phyloP scores from a whole-genome alignment of 306 rosid genomes.

The Rosa persica region DNA sequence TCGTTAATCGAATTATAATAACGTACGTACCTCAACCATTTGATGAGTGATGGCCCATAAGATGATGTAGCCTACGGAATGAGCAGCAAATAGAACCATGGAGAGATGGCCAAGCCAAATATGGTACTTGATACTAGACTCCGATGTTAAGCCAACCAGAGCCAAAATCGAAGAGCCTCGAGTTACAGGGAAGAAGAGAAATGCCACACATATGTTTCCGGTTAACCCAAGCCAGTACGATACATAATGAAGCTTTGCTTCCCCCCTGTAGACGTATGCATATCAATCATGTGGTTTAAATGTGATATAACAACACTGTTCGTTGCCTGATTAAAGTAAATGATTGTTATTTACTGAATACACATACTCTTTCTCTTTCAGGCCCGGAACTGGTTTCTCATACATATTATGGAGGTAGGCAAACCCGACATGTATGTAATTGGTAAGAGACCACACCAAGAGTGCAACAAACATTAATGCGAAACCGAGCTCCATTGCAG shows the following conservation, averaged over 20 bases:
- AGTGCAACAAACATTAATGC: conserved; percentile 49
- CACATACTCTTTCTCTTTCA: conserved; percentile 37
- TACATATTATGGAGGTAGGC: conserved; percentile 43
- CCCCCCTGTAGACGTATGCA: conserved; percentile 41
- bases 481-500: conserved; percentile 50
- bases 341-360: background rate
- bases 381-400: conserved; percentile 19
- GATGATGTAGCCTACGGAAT: conserved; percentile 54
- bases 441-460: conserved; percentile 64
- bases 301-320: background rate
- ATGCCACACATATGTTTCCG: conserved; percentile 73
- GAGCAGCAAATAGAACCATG: conserved; percentile 52
- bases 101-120: conserved; percentile 74
- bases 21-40: conserved; percentile 39
- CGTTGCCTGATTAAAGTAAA: background rate
- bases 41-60: conserved; percentile 64
- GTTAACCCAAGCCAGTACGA: conserved; percentile 61
- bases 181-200: conserved; percentile 73
- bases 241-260: conserved; percentile 65
- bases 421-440: conserved; percentile 58
- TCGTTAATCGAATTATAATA: background rate
- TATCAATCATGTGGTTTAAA: background rate
- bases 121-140: conserved; percentile 67
- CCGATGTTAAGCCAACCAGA: conserved; percentile 59
- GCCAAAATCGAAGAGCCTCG: conserved; percentile 66